Base-by-base conservation (phyloP, 768 basidiomycete genomes). In the Podaxis sp. region DNA sequence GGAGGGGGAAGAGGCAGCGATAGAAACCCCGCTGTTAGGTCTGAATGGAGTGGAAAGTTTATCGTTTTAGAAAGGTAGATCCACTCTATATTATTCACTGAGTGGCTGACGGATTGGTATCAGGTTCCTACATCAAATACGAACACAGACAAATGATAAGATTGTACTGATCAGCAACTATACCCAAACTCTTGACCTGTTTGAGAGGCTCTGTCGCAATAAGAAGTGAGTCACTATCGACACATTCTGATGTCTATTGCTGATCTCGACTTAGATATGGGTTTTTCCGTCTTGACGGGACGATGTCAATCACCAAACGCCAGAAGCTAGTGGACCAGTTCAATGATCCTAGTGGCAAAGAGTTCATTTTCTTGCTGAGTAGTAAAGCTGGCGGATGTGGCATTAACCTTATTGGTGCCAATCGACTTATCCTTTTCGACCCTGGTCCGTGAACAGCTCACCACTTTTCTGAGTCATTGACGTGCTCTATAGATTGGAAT, bases 151-250 rank as follows among this genome's bases (percentile, higher is more conserved):
- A 15, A 90, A 82, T 59, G 95, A 98, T 79, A 98, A 98, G 79
- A 96, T 97, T 62, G 95, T 98, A 15, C 77, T 98, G 47, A 97
- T 98, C 71, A 96, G 94, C 71, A 98, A 98, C 73, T 96, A 96
- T 70, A 98, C 95, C 4, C 94, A 96, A 73, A 98, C 95, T 0
- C 81, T 98, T 2, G 95, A 97, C 72, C 75, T 96, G 9, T 96
- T 98, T 67, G 94, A 96, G 77, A 93, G 89, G 70, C 74, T 96
- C 55, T 91, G 93, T 68, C 83, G 92, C 33, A 85, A 75, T 68
- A 96, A 95, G 73, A 91, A 91, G 94, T 94, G 66, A 57, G 80
- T 71, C 17, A 19, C n/a, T n/a, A 46, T 46, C 29, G n/a, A n/a
- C 38, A 29, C 24, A 46, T 25, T n/a, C 5, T 24, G 2, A 51